Conservation (phyloP, 2,329 filamentous ascomycete species). For the Alternaria arborescens region DNA sequence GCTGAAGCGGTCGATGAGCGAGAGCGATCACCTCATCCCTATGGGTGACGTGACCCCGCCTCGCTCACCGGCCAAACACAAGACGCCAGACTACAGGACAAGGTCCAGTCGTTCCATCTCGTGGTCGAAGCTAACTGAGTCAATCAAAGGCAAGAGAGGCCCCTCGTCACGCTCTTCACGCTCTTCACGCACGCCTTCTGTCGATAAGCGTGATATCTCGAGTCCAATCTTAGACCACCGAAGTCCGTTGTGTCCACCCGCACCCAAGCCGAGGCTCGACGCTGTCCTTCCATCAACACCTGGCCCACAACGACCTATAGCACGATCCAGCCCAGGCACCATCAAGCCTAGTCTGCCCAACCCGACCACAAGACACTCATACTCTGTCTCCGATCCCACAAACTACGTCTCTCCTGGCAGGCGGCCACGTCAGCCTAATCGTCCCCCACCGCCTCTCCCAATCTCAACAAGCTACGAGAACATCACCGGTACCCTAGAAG, state of each 20-base stretch:
- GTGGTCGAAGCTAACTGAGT: constrained; percentile 39
- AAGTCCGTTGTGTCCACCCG: constrained; percentile 27
- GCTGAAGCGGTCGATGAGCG: constrained; percentile 38
- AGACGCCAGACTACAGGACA: constrained; percentile 7
- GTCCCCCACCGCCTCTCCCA: constrained; percentile 23
- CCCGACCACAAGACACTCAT: constrained; percentile 17
- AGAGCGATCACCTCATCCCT: constrained; percentile 29
- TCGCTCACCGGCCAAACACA: constrained; percentile 10
- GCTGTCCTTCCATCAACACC: constrained; percentile 8
- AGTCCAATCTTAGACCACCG: constrained; percentile 31
- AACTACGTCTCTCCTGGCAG: constrained; percentile 22
- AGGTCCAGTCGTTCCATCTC: constrained; percentile 36
- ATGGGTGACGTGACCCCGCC: constrained; percentile 26
- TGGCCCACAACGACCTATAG: constrained; percentile 11
- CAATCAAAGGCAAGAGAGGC: constrained; percentile 32
- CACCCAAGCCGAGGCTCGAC: constrained; percentile 13
- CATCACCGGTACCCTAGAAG: constrained; percentile 15
- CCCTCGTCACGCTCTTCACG: constrained; percentile 20
- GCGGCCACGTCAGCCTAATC: constrained; percentile 15
- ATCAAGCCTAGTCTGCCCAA: background rate
- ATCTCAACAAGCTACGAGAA: constrained; percentile 26
- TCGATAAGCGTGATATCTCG: constrained; percentile 37
- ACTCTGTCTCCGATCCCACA: constrained; percentile 36
- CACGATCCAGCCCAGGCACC: constrained; percentile 21
- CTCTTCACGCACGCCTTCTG: constrained; percentile 25